Evolutionary conservation across 2,329 filamentous ascomycete genomes (phyloP).

Genomic region (Eurotiales sp.): DNA sequence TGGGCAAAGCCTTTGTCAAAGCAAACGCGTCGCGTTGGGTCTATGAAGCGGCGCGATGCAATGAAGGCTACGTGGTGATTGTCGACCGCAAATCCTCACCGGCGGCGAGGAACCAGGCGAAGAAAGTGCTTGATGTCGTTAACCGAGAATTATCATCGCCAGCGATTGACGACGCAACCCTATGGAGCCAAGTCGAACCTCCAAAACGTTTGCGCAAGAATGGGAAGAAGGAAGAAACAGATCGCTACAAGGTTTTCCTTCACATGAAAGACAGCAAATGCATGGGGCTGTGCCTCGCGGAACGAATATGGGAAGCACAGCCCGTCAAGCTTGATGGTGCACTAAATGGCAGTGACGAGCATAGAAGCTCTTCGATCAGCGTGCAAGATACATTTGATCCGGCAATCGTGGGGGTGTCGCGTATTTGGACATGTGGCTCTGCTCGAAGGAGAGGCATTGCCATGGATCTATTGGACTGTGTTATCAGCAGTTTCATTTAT

Average conservation of each 20-base stretch:
- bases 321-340: slow-evolving; percentile 39
- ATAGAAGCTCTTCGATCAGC: slow-evolving; percentile 42
- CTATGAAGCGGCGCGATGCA: slow-evolving; percentile 48
- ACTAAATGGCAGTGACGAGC: slow-evolving; percentile 17
- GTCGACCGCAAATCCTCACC: slow-evolving; percentile 53
- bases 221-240: slow-evolving; percentile 33
- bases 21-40: slow-evolving; percentile 51
- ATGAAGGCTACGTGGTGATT: slow-evolving; percentile 54
- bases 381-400: slow-evolving; percentile 41
- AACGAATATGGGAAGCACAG: slow-evolving; percentile 57
- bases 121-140: slow-evolving; percentile 59
- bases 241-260: slow-evolving; percentile 59
- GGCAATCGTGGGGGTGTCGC: slow-evolving; percentile 59
- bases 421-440: slow-evolving; percentile 61
- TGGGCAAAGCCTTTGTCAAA: slow-evolving; percentile 56
- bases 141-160: slow-evolving; percentile 61
- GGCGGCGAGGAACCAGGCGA: slow-evolving; percentile 50
- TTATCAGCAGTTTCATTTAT: slow-evolving; percentile 53
- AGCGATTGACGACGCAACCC: slow-evolving; percentile 52
- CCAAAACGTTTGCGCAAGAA: slow-evolving; percentile 35
- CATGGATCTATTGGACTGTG: slow-evolving; percentile 54
- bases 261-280: slow-evolving; percentile 61
- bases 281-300: slow-evolving; percentile 58
- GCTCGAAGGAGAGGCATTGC: slow-evolving; percentile 58
- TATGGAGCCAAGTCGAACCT: slow-evolving; percentile 52